Conservation (phyloP, 2,329 filamentous ascomycete genomes). For the Gaeumannomyces tritici region DNA sequence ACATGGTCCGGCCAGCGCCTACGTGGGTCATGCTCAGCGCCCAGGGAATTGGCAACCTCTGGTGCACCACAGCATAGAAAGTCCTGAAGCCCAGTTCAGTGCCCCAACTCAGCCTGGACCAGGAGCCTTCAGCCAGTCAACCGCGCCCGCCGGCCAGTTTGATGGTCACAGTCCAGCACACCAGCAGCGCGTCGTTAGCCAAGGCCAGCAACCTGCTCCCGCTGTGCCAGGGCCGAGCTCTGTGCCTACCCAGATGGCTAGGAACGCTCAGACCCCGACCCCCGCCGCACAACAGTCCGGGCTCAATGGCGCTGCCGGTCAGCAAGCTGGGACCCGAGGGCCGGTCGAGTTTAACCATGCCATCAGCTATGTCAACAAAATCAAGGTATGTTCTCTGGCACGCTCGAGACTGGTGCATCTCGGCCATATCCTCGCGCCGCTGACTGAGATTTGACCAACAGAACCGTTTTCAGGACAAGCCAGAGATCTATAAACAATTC, state of each 20-base stretch:
- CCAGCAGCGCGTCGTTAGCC: conserved; percentile 17
- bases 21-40: conserved; percentile 34
- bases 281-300: conserved; percentile 37
- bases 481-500: conserved; percentile 99
- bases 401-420: neutral
- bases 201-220: conserved; percentile 19
- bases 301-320: conserved; percentile 49
- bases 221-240: neutral
- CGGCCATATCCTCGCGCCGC: neutral
- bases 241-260: neutral
- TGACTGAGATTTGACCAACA: conserved; percentile 23
- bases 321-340: conserved; percentile 67
- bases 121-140: conserved; percentile 33
- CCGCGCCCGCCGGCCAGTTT: conserved; percentile 19
- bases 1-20: conserved; percentile 26
- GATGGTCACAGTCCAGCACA: conserved; percentile 17
- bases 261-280: conserved; percentile 52
- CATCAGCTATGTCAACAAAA: conserved; percentile 99
- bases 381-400: conserved; percentile 61
- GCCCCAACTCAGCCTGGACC: conserved; percentile 42
- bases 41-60: conserved; percentile 43
- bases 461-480: conserved; percentile 94
- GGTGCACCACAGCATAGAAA: conserved; percentile 50
- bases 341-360: conserved; percentile 99
- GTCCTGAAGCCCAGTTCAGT: conserved; percentile 53